phyloP scores from a whole-genome alignment of 768 basidiomycete species.

The Tulasnella sp. region DNA sequence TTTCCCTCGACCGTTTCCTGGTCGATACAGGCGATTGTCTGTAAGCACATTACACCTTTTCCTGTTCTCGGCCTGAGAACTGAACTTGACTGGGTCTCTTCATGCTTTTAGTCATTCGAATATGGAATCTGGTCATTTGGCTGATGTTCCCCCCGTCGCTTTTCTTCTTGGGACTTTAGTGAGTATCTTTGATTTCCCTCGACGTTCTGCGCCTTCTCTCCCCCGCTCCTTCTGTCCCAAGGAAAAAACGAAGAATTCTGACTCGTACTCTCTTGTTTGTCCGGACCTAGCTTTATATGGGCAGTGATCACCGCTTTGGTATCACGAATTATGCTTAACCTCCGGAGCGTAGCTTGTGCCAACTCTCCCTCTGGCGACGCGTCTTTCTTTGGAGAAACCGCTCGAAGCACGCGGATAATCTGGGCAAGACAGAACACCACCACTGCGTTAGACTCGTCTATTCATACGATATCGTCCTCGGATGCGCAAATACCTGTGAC shows the following conservation, averaged over 20 bases:
- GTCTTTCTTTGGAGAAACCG: neutral
- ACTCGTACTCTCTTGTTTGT: neutral
- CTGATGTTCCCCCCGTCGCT: neutral
- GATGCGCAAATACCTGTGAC: neutral
- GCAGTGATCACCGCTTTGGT: neutral
- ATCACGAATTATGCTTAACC: neutral
- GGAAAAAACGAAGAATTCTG: neutral
- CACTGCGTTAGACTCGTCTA: neutral
- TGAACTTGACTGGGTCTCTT: no score
- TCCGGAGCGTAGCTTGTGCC: neutral
- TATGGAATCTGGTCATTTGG: neutral
- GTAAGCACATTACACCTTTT: neutral
- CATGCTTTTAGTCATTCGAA: neutral
- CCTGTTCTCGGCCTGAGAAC: no score
- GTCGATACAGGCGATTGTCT: neutral
- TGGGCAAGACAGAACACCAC: neutral
- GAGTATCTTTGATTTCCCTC: neutral
- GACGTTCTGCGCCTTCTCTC: neutral
- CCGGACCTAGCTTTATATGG: neutral
- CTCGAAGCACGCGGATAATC: neutral
- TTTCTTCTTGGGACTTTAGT: neutral
- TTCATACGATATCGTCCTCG: neutral
- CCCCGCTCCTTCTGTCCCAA: no score
- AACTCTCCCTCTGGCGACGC: neutral
- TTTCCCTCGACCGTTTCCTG: neutral